phyloP scores from a whole-genome alignment of 371 early-diverging fungal species.

The Mucor circinelloides region DNA sequence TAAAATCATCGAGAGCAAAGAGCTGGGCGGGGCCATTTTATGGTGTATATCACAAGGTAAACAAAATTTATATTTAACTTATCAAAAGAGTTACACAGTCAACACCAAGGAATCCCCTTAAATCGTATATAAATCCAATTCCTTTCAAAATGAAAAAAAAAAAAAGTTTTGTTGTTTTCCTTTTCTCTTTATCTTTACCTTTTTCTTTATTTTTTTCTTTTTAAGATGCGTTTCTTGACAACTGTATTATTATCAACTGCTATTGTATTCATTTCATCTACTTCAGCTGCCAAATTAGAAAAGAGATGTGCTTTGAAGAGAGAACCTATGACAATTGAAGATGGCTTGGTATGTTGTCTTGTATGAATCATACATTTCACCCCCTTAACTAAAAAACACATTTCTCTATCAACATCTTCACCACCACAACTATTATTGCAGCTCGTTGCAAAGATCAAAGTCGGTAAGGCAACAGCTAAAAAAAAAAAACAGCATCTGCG shows the following conservation, averaged over 20 bases:
- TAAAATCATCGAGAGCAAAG: not conserved
- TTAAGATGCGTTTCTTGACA: conserved; percentile 18
- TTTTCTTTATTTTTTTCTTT: not conserved
- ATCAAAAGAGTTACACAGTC: not conserved
- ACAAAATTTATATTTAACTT: not conserved
- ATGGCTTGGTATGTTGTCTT: conserved; percentile 41
- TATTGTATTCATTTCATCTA: conserved; percentile 8
- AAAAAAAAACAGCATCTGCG: not conserved
- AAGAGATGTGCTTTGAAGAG: conserved; percentile 30
- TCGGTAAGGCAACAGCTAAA: conserved; percentile 25
- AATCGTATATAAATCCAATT: conserved; percentile 1
- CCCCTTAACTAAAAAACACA: not conserved
- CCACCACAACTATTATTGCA: not conserved
- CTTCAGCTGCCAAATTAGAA: conserved; percentile 24
- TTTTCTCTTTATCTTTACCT: not conserved
- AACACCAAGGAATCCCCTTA: not conserved
- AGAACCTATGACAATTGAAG: conserved; percentile 37
- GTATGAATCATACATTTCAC: not conserved
- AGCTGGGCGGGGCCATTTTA: not conserved
- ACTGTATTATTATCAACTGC: conserved; percentile 19
- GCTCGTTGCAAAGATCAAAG: conserved; percentile 30
- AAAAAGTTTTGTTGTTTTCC: not conserved
- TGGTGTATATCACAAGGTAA: not conserved
- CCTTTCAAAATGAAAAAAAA: not conserved
- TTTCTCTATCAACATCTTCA: not conserved